Conservation (phyloP, 2,329 filamentous ascomycete genomes). For the Elsinoe necatrix region DNA sequence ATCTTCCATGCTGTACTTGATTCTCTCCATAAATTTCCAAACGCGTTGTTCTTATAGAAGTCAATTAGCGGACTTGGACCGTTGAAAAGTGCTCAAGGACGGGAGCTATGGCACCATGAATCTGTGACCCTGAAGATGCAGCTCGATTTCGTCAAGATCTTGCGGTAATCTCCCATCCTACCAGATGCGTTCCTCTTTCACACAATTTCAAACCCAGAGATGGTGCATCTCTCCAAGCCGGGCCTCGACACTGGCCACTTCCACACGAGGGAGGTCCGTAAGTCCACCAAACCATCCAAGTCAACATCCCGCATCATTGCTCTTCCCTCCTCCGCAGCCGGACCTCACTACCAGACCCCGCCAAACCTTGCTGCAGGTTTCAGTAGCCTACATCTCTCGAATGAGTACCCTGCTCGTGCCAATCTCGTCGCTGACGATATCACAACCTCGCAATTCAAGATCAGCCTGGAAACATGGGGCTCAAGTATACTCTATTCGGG, state of each 20-base stretch:
- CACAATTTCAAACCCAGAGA: background rate
- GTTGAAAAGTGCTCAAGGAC: background rate
- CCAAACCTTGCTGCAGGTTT: slow-evolving; percentile 27
- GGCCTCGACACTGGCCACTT: slow-evolving; percentile 26
- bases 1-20: no score
- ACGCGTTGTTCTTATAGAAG: background rate
- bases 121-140: background rate
- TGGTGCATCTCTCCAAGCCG: slow-evolving; percentile 20
- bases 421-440: slow-evolving; percentile 24
- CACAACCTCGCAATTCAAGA: slow-evolving; percentile 20
- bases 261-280: slow-evolving; percentile 23
- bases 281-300: slow-evolving; percentile 17
- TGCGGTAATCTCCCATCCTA: background rate
- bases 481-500: slow-evolving; percentile 21
- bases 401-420: slow-evolving; percentile 20
- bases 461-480: slow-evolving; percentile 26
- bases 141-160: background rate
- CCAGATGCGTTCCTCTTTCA: background rate
- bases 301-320: slow-evolving; percentile 24
- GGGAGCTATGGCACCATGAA: slow-evolving; percentile 3
- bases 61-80: background rate
- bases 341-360: slow-evolving; percentile 23
- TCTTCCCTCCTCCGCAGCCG: slow-evolving; percentile 17
- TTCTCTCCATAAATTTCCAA: no score
- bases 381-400: slow-evolving; percentile 22